These are phyloP conservation scores for Rhododendron vialii DNA, from an alignment of 148 eudicot genomes.

Conservation along the genomic window DNA sequence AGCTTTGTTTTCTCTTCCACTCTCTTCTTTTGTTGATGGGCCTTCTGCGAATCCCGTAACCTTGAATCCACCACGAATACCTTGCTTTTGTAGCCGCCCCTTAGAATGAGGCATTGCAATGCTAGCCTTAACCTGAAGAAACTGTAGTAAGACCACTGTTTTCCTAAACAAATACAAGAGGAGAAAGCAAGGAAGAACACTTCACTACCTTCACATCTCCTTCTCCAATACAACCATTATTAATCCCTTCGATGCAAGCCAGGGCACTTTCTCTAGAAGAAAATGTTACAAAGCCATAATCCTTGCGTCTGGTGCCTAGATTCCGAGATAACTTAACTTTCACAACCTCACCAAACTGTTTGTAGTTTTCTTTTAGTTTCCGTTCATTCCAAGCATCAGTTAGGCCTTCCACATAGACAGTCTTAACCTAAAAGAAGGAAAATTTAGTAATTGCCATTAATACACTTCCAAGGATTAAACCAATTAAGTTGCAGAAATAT, in stretches of 20 bases:
- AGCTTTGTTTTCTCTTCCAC: conserved; percentile 9
- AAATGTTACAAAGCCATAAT: conserved; percentile 25
- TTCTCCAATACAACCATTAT: conserved; percentile 12
- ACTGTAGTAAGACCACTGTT: neutral
- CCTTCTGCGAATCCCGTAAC: conserved; percentile 3
- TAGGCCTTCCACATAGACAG: conserved; percentile 22
- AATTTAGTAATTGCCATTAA: neutral
- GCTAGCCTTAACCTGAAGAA: conserved; percentile 22
- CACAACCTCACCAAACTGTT: conserved; percentile 17
- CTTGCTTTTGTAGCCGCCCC: conserved; percentile 13
- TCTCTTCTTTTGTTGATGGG: conserved; percentile 9
- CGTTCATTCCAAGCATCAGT: conserved; percentile 24
- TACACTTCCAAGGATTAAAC: neutral
- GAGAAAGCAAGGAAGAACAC: neutral
- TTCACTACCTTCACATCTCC: conserved; percentile 18
- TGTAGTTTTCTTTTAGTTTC: conserved; percentile 20
- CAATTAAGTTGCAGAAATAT: neutral
- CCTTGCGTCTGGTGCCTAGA: conserved; percentile 6
- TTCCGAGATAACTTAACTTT: conserved; percentile 14
- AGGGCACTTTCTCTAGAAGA: conserved; percentile 22
- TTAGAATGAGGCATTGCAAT: conserved; percentile 23
- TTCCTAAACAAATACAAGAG: neutral
- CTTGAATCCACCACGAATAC: conserved; percentile 22
- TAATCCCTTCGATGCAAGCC: conserved; percentile 27
- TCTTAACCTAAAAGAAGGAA: conserved; percentile 20